phyloP scores from a whole-genome alignment of 1,284 basidiomycete species.

The Cystobasidium sp. region DNA sequence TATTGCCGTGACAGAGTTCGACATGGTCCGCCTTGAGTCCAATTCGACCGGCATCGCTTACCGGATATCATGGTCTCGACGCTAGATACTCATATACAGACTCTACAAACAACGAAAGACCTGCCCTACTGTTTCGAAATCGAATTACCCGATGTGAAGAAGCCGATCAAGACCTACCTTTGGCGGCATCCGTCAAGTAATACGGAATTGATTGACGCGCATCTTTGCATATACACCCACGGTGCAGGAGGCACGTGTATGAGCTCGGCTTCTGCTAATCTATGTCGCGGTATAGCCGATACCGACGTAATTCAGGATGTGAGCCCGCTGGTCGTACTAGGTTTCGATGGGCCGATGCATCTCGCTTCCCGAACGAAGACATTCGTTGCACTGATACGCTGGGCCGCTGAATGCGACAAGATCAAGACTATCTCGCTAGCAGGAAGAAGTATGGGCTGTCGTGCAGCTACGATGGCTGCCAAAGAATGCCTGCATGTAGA shows the following conservation, averaged over 20 bases:
- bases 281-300: conserved; percentile 9
- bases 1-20: background rate
- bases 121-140: conserved; percentile 4
- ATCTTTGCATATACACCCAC: conserved; percentile 29
- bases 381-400: conserved; percentile 19
- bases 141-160: conserved; percentile 31
- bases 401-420: background rate
- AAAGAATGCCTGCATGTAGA: background rate
- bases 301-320: background rate
- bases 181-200: conserved; percentile 4
- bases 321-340: conserved; percentile 17
- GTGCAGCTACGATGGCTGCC: conserved; percentile 23
- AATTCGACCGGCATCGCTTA: background rate
- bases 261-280: conserved; percentile 6
- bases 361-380: conserved; percentile 18
- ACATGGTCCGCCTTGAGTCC: background rate
- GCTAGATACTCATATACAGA: background rate
- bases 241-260: conserved; percentile 34
- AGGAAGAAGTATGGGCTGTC: conserved; percentile 42
- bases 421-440: conserved; percentile 14
- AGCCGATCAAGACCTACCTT: conserved; percentile 29
- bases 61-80: background rate
- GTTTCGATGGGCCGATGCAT: conserved; percentile 25
- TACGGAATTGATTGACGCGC: background rate
- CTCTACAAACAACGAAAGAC: background rate